Conservation (phyloP, 441 rosid genomes). For the Syzygium syzygioides region DNA sequence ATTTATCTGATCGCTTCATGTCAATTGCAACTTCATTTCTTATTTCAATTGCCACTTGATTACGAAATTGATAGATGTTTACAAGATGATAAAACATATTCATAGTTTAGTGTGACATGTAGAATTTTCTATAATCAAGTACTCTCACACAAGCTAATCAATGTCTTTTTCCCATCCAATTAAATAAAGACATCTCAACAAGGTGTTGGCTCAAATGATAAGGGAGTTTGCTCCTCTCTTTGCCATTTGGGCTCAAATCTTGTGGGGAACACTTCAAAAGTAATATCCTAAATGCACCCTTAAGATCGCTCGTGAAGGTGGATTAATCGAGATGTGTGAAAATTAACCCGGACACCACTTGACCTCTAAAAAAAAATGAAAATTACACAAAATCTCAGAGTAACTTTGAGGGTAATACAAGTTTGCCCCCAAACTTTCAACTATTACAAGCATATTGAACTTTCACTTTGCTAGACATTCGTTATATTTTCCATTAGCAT, state of each 20-base stretch:
- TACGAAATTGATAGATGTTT: not conserved
- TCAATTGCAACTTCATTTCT: not conserved
- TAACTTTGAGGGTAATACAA: too few relatives aligned
- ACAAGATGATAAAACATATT: not conserved
- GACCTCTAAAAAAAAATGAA: not conserved
- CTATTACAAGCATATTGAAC: not conserved
- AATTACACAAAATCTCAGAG: too few relatives aligned
- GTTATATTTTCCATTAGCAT: not conserved
- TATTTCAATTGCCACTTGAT: not conserved
- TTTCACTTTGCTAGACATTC: not conserved
- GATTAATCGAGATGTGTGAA: not conserved
- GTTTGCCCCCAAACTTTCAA: not conserved
- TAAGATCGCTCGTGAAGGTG: not conserved
- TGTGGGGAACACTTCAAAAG: not conserved
- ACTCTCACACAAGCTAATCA: not conserved
- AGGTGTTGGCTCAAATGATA: not conserved
- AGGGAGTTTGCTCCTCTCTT: not conserved
- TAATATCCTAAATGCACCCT: not conserved
- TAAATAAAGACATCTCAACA: not conserved
- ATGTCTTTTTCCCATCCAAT: not conserved
- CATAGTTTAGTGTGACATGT: not conserved
- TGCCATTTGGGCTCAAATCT: not conserved
- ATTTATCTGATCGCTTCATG: not conserved
- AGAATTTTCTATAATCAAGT: not conserved
- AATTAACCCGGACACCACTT: not conserved